Base-by-base conservation (phyloP, 345 rosid genomes). In the Barbarea vulgaris region DNA sequence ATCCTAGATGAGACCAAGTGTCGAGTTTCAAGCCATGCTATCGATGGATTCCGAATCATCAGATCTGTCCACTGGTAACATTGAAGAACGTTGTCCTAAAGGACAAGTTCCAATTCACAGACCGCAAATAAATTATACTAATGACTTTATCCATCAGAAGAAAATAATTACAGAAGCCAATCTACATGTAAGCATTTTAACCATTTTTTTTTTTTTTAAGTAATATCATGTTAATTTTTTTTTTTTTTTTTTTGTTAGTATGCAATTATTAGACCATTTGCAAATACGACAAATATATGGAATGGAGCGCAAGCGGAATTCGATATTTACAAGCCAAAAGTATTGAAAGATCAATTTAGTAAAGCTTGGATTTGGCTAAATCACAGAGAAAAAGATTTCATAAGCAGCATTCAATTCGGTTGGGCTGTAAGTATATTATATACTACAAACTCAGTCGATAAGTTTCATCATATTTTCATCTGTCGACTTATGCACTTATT, bases 291-390 rank as follows among this genome's bases (percentile, higher is more conserved):
- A 17, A 28, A 18, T 8, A 41, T 9, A 41, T 69, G 37, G 28
- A 7, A 1, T 17, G 73, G 73, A 69, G 73, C 64, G 6, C 53
- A 41, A 69, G 73, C 64, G 4, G 5, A 55, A 27, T 41, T 69
- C 31, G 31, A 18, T 55, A 42, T 69, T 13, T 27, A 55, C 73
- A 55, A 42, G 28, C 73, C 64, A 69, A 8, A 1, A 14, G 64
- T 56, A 19, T 11, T 12, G 30, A 18, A 28, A 28, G 3, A 56
- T 28, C 73, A 69, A 14, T 69, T 55, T 69, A 56, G 73, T 42
- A 69, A 69, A 13, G 53, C 30, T 55, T 69, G 73, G 73, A 14
- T 69, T 56, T 69, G 73, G 73, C 42, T 69, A 11, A 69, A 55
- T 42, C 64, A 69, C 9, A 69, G 30, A 69, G 54, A 42, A 25